Evolutionary conservation across 208 protist species (phyloP), one percentile per base, ranked within the genome.

Genomic region (Tritrichomonas musculus): DNA sequence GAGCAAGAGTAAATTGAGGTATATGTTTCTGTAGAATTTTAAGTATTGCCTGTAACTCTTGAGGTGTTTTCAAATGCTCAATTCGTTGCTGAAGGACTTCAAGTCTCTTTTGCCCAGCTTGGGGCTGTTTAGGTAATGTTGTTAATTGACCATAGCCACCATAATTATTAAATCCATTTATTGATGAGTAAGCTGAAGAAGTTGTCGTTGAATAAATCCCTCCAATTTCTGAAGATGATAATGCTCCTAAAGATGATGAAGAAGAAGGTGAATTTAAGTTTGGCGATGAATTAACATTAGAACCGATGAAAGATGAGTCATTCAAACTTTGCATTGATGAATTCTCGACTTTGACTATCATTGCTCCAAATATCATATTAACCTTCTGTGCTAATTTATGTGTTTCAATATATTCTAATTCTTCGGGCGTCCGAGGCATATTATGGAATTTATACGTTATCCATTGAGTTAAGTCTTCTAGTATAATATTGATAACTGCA

Each of bases 31-130:
- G 73, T 53, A 82, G 73, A 9, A 82, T 82, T 47, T 41, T 4
- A 11, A 82, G 73, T 22, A 82, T 41, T n/a, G n/a, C 33, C 22
- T 82, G 73, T 50, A 82, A 82, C 14, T 82, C 73, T 82, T 82
- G 39, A 53, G 73, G 73, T 82, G n/a, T 82, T 3, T 50, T 47
- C n/a, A 82, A 47, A 47, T 82, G n/a, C 25, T 82, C 73, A 47
- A 82, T 82, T 82, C 73, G 47, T 82, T 82, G 73, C 50, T 82
- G 73, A 53, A 82, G n/a, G 47, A 41, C 41, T 25, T 82, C 73
- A 82, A 82, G 47, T 30, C 73, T 4, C 30, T 82, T 82, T 30
- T 82, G 73, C 55, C 55, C 55, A 22, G 55, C 20, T 60, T 60
- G 55, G 8, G 55, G 55, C 20, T 8, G 55, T 22, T 22, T 60